Conservation (phyloP, 768 basidiomycete genomes). For the Phanerochaete sordida region DNA sequence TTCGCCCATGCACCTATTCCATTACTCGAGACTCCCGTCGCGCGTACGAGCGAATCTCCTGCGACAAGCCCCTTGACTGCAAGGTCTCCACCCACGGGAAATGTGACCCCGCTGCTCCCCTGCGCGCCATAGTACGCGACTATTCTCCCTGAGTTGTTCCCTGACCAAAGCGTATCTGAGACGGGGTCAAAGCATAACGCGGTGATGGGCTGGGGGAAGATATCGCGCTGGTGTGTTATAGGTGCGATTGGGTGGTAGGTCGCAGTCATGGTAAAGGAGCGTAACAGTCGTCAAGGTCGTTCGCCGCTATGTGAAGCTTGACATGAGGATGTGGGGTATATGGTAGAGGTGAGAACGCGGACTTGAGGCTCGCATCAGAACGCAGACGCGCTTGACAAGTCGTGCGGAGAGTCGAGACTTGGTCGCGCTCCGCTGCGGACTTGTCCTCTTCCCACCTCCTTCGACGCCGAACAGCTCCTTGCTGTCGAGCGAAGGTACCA, state of each 20-base stretch:
- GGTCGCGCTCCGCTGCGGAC: no score
- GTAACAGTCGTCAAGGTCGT: background rate
- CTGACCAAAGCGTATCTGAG: slow-evolving; percentile 88
- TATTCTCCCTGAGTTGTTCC: slow-evolving; percentile 68
- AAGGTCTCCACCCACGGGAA: slow-evolving; percentile 64
- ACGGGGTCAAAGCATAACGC: slow-evolving; percentile 88
- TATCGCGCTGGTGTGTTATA: slow-evolving; percentile 20
- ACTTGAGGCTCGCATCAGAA: no score
- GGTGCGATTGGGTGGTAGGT: slow-evolving; percentile 21
- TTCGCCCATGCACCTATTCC: slow-evolving; percentile 81
- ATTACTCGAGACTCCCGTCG: slow-evolving; percentile 52
- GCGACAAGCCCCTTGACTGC: slow-evolving; percentile 72
- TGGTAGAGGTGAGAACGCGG: background rate
- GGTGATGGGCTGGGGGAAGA: slow-evolving; percentile 51
- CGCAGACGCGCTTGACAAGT: no score
- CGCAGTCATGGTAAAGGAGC: slow-evolving; percentile 4
- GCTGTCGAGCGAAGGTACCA: no score
- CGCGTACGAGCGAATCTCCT: slow-evolving; percentile 78
- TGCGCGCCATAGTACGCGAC: slow-evolving; percentile 61
- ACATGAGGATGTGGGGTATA: background rate
- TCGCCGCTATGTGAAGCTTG: background rate
- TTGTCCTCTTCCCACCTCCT: no score
- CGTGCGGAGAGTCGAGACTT: no score
- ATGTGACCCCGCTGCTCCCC: slow-evolving; percentile 67
- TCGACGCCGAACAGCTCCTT: no score